Conservation (phyloP, 2,329 filamentous ascomycete genomes). For the Pseudocercospora cruenta region DNA sequence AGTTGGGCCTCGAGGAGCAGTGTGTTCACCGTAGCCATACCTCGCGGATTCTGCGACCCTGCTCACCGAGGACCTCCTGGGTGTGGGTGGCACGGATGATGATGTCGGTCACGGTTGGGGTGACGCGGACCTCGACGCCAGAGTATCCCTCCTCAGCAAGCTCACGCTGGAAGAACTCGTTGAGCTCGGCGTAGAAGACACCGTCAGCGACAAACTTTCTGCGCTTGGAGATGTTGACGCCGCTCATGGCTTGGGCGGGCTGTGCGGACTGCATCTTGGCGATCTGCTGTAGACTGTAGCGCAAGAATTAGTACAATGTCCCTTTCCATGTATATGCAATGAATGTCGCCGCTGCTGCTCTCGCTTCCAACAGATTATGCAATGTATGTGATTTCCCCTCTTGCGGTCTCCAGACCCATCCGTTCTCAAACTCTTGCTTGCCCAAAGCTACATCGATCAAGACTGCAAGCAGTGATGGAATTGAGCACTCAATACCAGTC, state of each 20-base stretch:
- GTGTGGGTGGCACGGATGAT: slow-evolving; percentile 99
- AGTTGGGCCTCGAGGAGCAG: background rate
- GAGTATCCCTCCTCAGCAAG: slow-evolving; percentile 99
- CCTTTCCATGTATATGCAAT: background rate
- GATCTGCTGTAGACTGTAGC: slow-evolving; percentile 21
- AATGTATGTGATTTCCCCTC: background rate
- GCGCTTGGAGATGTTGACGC: slow-evolving; percentile 73
- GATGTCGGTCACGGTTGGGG: slow-evolving; percentile 99
- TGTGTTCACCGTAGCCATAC: slow-evolving; percentile 22
- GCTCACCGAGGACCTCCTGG: slow-evolving; percentile 99
- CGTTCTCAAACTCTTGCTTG: background rate
- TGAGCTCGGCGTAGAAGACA: slow-evolving; percentile 99
- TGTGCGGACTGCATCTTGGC: slow-evolving; percentile 29
- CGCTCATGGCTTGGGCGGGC: slow-evolving; percentile 34
- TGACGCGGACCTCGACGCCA: slow-evolving; percentile 99
- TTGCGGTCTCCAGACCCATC: background rate
- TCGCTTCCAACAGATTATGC: background rate
- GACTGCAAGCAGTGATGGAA: background rate
- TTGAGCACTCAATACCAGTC: background rate
- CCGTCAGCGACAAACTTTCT: slow-evolving; percentile 79
- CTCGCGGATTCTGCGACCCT: slow-evolving; percentile 98
- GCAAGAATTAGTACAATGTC: background rate
- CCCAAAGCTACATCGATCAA: background rate
- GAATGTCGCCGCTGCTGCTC: background rate
- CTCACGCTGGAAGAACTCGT: slow-evolving; percentile 99